phyloP scores from a whole-genome alignment of 2,329 filamentous ascomycete genomes.

The Beauveria pseudobassiana region DNA sequence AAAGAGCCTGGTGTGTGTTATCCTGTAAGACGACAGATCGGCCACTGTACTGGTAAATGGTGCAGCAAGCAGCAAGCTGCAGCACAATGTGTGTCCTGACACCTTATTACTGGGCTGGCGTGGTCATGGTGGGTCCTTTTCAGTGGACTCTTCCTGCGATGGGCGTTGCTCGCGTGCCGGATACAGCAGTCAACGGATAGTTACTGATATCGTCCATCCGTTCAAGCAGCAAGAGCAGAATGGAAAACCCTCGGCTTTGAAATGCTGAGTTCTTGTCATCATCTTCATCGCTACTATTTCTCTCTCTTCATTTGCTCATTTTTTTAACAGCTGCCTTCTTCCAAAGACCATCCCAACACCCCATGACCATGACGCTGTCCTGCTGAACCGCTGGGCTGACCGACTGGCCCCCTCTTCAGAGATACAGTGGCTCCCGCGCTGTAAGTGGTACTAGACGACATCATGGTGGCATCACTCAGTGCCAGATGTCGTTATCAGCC shows the following conservation, averaged over 20 bases:
- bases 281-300: no score
- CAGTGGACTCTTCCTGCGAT: not conserved
- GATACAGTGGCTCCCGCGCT: not conserved
- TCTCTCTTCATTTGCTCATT: no score
- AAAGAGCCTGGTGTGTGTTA: not conserved
- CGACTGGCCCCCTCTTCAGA: not conserved
- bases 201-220: not conserved
- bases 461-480: not conserved
- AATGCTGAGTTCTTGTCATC: no score
- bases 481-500: not conserved
- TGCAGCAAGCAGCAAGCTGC: not conserved
- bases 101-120: not conserved
- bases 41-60: not conserved
- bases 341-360: no score
- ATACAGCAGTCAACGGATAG: not conserved
- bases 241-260: not conserved
- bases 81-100: not conserved
- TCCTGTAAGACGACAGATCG: not conserved
- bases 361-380: not conserved
- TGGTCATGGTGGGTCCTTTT: not conserved
- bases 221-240: not conserved
- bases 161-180: constrained; percentile 11
- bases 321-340: no score
- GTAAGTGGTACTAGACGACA: not conserved
- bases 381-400: constrained; percentile 5